phyloP scores from a whole-genome alignment of 2,329 filamentous ascomycete genomes.

The Ophiostoma fasciatum region DNA sequence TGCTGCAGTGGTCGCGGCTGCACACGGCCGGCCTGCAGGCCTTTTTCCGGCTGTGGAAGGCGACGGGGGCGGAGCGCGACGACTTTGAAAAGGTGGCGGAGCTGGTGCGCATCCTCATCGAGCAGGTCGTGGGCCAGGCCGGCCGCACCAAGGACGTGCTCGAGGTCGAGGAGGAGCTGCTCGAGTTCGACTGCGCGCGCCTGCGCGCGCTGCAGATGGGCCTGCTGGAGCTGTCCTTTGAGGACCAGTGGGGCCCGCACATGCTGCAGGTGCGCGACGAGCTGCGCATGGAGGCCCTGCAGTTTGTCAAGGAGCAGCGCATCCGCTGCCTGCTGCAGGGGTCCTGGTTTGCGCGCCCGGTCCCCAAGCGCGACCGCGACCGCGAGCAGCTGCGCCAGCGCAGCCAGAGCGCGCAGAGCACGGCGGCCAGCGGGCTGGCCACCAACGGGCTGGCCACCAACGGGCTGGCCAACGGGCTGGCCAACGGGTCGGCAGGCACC shows the following conservation, averaged over 20 bases:
- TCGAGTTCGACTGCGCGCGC: conserved; percentile 64
- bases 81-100: conserved; percentile 93
- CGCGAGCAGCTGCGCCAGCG: conserved; percentile 19
- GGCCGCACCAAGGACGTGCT: conserved; percentile 67
- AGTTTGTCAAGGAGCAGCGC: conserved; percentile 95
- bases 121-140: conserved; percentile 76
- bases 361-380: conserved; percentile 21
- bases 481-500: conserved; percentile 14
- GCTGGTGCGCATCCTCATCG: conserved; percentile 75
- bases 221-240: conserved; percentile 76
- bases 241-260: conserved; percentile 87
- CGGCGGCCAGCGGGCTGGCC: not conserved
- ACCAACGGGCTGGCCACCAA: conserved; percentile 21
- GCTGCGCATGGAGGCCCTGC: conserved; percentile 75
- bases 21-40: conserved; percentile 75
- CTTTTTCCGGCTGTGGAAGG: conserved; percentile 87
- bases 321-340: conserved; percentile 80
- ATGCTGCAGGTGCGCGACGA: conserved; percentile 82
- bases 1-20: conserved; percentile 85
- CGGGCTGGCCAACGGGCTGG: conserved; percentile 16
- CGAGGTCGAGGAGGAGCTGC: conserved; percentile 79
- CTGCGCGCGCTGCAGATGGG: conserved; percentile 88
- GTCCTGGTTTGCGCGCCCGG: conserved; percentile 61
- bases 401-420: no score
- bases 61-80: conserved; percentile 65